Percentiles rank a stretch among this genome's conserved stretches.
These are phyloP conservation scores for Lablab purpureus DNA, from an alignment of 306 rosid genomes.

Conservation along the genomic window DNA sequence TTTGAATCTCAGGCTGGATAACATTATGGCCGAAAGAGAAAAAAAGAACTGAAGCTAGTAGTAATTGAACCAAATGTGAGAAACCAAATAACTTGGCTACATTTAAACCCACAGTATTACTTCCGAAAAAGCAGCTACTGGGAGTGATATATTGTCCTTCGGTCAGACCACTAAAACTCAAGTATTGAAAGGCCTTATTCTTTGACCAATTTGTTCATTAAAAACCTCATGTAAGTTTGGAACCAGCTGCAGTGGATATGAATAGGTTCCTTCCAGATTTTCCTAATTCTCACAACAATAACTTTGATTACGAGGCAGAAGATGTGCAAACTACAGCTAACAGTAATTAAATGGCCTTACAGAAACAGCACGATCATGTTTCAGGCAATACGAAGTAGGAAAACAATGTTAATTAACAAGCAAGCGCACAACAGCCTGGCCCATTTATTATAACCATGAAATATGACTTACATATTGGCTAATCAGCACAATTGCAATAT, in stretches of 20 bases:
- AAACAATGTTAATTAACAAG: slow-evolving; percentile 26
- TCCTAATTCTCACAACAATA: slow-evolving; percentile 10
- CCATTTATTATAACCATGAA: slow-evolving; percentile 31
- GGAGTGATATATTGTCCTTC: slow-evolving; percentile 15
- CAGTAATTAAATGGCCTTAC: slow-evolving; percentile 26
- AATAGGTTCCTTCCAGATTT: slow-evolving; percentile 26
- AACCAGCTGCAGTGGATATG: slow-evolving; percentile 7
- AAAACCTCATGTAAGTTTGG: slow-evolving; percentile 14
- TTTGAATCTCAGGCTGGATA: slow-evolving; percentile 19
- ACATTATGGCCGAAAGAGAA: background rate
- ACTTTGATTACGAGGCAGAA: slow-evolving; percentile 18
- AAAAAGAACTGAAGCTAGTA: background rate
- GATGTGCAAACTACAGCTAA: slow-evolving; percentile 14
- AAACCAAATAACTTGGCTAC: slow-evolving; percentile 29
- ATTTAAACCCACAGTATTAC: slow-evolving; percentile 31
- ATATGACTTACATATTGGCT: slow-evolving; percentile 90
- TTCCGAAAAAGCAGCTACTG: slow-evolving; percentile 3
- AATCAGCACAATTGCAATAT: slow-evolving; percentile 84
- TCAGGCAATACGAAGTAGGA: slow-evolving; percentile 24
- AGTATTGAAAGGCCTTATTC: slow-evolving; percentile 4
- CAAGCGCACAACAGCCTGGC: background rate
- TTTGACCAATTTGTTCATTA: slow-evolving; percentile 24
- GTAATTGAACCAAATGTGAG: slow-evolving; percentile 15
- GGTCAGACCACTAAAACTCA: slow-evolving; percentile 24
- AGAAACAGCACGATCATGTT: slow-evolving; percentile 20